Evolutionary conservation across 2,329 filamentous ascomycete species (phyloP), one percentile per base, ranked within the genome.

Genomic region (Fusarium aywerte): DNA sequence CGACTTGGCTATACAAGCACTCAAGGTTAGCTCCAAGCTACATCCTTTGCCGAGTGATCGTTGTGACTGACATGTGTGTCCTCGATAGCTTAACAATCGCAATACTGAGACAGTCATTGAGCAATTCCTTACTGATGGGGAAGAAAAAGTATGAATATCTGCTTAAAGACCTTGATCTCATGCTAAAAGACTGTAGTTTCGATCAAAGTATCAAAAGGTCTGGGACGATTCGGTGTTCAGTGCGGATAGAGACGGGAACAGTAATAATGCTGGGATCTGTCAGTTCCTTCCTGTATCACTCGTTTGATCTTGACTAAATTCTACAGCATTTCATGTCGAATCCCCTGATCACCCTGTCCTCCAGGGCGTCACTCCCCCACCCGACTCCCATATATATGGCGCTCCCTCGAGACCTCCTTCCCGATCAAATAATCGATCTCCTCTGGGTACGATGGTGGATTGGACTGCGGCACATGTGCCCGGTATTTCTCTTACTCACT

Each of bases 381-480:
- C 75, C 13, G 79, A 80, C 35, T 75, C 76, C 43, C 82, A 82
- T 58, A 78, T 77, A 33, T 76, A 77, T 10, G 79, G 78, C 27
- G 83, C 84, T 7, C 85, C 86, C 0, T 89, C 88, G 18, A 82
- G 87, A 56, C 88, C 88, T n/a, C 88, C 88, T 2, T 90, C 88
- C 21, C 80, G 87, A 75, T 80, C 84, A 42, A 85, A 84, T 61
- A 83, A 83, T 65, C 82, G 81, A 70, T 89, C 87, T 32, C 87
- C 87, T 10, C 74, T 88, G 59, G 80, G 82, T 74, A 84, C 78
- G 68, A 77, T 85, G 64, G 77, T 82, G 67, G 83, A 87, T 51
- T 82, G 83, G 78, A 79, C 79, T 56, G 76, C 79, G 25, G 76
- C 77, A 51, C 77, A 80, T 52, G 75, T 77, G 65, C 74, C 81